A percentile compares a stretch with the other conserved stretches of the same genome.
phyloP scores from a whole-genome alignment of 83 land plant species.

The Picea engelmannii region DNA sequence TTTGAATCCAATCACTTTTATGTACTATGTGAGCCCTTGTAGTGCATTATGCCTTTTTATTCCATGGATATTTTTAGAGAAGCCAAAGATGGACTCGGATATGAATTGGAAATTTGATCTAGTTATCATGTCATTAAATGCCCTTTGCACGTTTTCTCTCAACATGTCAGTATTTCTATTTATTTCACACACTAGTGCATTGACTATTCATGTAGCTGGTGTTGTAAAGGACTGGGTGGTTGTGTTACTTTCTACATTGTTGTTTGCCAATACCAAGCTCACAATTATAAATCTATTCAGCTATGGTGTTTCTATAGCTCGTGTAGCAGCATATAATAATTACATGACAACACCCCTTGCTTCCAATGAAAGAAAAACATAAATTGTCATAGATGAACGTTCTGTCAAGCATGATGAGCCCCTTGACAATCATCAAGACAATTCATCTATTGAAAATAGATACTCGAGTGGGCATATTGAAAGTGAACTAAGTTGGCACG shows the following conservation, averaged over 20 bases:
- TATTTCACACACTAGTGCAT: conserved; percentile 91
- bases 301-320: conserved; percentile 79
- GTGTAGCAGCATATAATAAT: conserved; percentile 81
- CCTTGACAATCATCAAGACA: not conserved
- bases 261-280: no score
- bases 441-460: not conserved
- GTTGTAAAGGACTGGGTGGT: conserved; percentile 99
- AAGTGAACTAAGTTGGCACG: no score
- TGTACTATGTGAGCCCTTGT: conserved; percentile 98
- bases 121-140: conserved; percentile 70
- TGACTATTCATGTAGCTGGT: conserved; percentile 96
- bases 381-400: not conserved
- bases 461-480: not conserved
- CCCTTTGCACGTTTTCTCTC: conserved; percentile 91
- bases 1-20: conserved; percentile 76
- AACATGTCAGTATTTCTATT: conserved; percentile 94
- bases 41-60: conserved; percentile 89
- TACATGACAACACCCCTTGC: conserved; percentile 64
- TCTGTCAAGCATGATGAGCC: not conserved
- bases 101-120: conserved; percentile 74
- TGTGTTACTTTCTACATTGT: conserved; percentile 70
- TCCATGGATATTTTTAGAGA: conserved; percentile 97
- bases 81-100: conserved; percentile 85
- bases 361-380: not conserved
- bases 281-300: conserved; percentile 69